Conservation (phyloP, 2,329 filamentous ascomycete genomes). For the Atkinsonella hypoxylon region DNA sequence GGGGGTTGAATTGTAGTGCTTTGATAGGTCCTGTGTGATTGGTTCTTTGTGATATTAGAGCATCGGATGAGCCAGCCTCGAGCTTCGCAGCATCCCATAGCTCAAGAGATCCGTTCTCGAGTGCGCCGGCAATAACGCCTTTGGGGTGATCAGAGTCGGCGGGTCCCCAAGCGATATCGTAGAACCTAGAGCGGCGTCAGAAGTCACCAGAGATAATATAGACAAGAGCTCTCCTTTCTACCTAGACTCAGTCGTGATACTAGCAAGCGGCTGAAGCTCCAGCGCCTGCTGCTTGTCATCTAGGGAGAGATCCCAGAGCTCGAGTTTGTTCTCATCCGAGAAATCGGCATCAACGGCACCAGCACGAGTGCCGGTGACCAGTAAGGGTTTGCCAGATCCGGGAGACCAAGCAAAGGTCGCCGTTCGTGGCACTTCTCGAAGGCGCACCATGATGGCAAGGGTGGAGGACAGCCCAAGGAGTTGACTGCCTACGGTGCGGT, state of each 20-base stretch:
- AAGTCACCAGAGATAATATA: not conserved
- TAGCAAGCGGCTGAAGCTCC: slow-evolving; percentile 77
- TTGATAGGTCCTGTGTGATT: slow-evolving; percentile 93
- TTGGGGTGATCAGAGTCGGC: slow-evolving; percentile 65
- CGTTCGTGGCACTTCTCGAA: slow-evolving; percentile 92
- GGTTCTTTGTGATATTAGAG: slow-evolving; percentile 73
- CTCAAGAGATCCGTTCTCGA: slow-evolving; percentile 88
- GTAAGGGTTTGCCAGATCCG: slow-evolving; percentile 61
- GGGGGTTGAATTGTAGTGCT: slow-evolving; percentile 90
- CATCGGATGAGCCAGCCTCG: slow-evolving; percentile 47
- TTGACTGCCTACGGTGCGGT: slow-evolving; percentile 10
- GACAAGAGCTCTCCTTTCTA: slow-evolving; percentile 26
- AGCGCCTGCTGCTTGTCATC: slow-evolving; percentile 63
- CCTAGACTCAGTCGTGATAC: slow-evolving; percentile 82
- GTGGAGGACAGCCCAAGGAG: slow-evolving; percentile 10
- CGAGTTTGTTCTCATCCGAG: slow-evolving; percentile 90
- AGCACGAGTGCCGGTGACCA: slow-evolving; percentile 88
- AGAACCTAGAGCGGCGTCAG: slow-evolving; percentile 53
- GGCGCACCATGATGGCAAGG: slow-evolving; percentile 66
- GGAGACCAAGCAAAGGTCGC: slow-evolving; percentile 97
- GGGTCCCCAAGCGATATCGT: slow-evolving; percentile 90
- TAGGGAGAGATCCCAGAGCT: slow-evolving; percentile 88
- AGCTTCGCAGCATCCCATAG: slow-evolving; percentile 80
- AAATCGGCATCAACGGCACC: slow-evolving; percentile 96
- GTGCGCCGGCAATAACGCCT: slow-evolving; percentile 86